These are phyloP conservation scores for Perilla frutescens DNA, from an alignment of 257 asterid species.

Conservation along the genomic window DNA sequence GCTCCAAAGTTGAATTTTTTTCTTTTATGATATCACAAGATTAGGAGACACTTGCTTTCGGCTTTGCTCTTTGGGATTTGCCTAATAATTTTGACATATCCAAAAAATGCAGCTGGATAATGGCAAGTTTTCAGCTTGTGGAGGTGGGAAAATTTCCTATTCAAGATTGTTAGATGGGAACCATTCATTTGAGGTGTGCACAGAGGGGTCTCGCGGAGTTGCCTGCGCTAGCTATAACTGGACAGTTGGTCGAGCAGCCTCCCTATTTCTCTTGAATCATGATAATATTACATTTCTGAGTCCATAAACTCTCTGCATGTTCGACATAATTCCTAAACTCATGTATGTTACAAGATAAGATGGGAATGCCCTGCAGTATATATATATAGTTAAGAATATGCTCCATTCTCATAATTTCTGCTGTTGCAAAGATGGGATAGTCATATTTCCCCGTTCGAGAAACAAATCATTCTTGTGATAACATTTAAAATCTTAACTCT, in stretches of 20 bases:
- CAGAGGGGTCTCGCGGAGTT: slow-evolving; percentile 51
- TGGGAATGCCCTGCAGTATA: background rate
- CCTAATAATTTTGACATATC: slow-evolving; percentile 21
- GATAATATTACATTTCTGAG: slow-evolving; percentile 12
- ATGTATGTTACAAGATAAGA: background rate
- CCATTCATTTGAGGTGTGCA: slow-evolving; percentile 82
- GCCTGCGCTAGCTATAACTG: slow-evolving; percentile 76
- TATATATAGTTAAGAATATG: too few species aligned
- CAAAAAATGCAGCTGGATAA: slow-evolving; percentile 68
- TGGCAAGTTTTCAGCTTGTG: slow-evolving; percentile 58
- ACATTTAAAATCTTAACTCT: background rate
- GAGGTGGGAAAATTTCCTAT: slow-evolving; percentile 54
- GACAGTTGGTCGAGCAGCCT: slow-evolving; percentile 67
- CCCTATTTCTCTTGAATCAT: slow-evolving; percentile 29
- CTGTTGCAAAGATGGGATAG: too few species aligned
- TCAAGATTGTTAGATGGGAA: slow-evolving; percentile 62
- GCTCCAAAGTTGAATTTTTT: slow-evolving; percentile 19
- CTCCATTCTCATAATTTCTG: too few species aligned
- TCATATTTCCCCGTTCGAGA: background rate
- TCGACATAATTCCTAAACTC: background rate
- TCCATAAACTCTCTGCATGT: background rate
- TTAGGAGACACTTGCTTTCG: background rate
- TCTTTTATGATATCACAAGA: slow-evolving; percentile 15
- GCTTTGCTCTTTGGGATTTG: slow-evolving; percentile 15
- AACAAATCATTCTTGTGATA: background rate